Evolutionary conservation across 176 grass and related monocot species (phyloP), one percentile per base, ranked within the genome.

Genomic region (Paspalum notatum): DNA sequence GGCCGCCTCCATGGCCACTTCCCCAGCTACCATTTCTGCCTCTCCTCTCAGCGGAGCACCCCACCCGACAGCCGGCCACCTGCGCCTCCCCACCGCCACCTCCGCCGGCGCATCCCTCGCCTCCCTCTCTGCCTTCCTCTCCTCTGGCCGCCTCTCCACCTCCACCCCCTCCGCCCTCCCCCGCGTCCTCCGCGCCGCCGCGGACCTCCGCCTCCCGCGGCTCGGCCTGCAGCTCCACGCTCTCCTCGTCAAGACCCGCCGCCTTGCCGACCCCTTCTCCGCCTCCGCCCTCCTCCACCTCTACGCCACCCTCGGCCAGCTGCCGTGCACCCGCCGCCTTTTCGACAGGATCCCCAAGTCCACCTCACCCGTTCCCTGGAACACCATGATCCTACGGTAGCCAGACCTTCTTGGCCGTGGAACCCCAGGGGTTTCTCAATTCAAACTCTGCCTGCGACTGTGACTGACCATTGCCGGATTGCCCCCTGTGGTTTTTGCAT

Each of bases 201-300:
- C 78, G 27, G 50, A 66, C 7, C 85, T 88, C 25, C 27, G 62
- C 45, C 70, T 84, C 47, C 57, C 77, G 26, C 62, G 42, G n/a
- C 72, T 88, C 48, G 82, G 85, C 64, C 89, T 40, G 15, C 85
- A 91, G 57, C 46, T 91, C 46, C 85, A 91, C 52, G 70, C 89
- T 18, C 46, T 72, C 21, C 41, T 91, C 42, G n/a, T 71, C 25
- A 88, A 91, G 48, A 44, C 86, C 14, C 32, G 72, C 44, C 57
- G 88, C 41, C 46, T 47, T 44, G 44, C 16, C 6, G 59, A 88
- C 68, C 41, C 64, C 62, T 85, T 87, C 82, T 85, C 81, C 50
- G 65, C 85, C 5, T 80, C 48, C 37, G 76, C 85, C 0, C 77
- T 91, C 11, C 71, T 91, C 40, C 65, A 88, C 44, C 60, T 88